Evolutionary conservation across 192 early-diverging fungal species (phyloP).

Genomic region (Diversispora eburnea): DNA sequence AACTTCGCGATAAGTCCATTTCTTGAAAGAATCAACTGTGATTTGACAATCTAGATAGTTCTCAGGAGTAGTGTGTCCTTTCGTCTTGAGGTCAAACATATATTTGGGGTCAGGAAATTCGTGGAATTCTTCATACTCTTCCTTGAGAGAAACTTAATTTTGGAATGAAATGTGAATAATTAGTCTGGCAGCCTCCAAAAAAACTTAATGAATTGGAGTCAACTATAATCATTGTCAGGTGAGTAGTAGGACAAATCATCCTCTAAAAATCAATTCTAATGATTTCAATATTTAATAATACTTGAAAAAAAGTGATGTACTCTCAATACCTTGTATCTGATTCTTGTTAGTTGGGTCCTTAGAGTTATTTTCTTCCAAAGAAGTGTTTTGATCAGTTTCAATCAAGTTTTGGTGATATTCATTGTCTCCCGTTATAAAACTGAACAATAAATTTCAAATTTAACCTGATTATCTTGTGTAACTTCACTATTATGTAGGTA

Average conservation of each 20-base stretch:
- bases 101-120: constrained; percentile 20
- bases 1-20: constrained; percentile 26
- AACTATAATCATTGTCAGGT: constrained; percentile 16
- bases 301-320: neutral
- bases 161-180: constrained; percentile 7
- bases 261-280: constrained; percentile 22
- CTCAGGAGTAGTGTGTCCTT: constrained; percentile 20
- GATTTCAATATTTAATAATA: constrained; percentile 23
- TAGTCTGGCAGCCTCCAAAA: neutral
- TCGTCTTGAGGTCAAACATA: constrained; percentile 16
- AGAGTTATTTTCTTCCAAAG: constrained; percentile 4
- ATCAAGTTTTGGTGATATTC: neutral
- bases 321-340: constrained; percentile 16
- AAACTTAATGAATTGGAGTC: constrained; percentile 13
- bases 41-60: constrained; percentile 19
- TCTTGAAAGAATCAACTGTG: constrained; percentile 21
- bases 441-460: no score
- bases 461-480: no score
- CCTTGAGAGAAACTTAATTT: constrained; percentile 26
- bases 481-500: no score
- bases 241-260: constrained; percentile 15
- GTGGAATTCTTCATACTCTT: neutral
- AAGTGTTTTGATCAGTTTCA: constrained; percentile 3
- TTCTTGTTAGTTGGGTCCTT: neutral
- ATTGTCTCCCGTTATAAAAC: no score